Base-by-base conservation (phyloP, 306 rosid species). In the Dryas drummondii region DNA sequence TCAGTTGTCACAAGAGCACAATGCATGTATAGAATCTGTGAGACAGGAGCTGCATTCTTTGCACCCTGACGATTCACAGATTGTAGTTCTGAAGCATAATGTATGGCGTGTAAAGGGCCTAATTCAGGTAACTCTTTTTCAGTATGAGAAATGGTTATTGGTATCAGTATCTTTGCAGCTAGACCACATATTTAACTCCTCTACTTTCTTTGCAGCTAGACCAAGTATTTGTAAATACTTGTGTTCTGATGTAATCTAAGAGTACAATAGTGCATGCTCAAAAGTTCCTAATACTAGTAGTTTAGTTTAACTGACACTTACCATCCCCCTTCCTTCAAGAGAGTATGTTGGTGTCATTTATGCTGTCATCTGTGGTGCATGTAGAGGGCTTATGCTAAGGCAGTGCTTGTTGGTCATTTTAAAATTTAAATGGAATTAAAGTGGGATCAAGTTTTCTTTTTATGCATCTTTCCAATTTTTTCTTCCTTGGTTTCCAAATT, bases 41-140 rank as follows among this genome's bases (percentile, higher is more conserved):
- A 85, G 98, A 78, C 93, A 87, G 81, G 97, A 93, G 88, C 83
- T 91, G 87, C 98, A 84, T 26, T 82, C 97, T 65, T n/a, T 83
- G 84, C 97, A 91, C 78, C 98, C 97, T 4, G 96, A 91, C 48
- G 98, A 93, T 83, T 71, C 97, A 14, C 86, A 86, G 55, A 76
- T 93, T 42, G 98, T 91, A 57, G 97, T 91, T 70, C 81, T 93
- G 83, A 93, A 88, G 89, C 98, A 93, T 82, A 93, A 89, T 9
- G 98, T 91, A 46, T 91, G 98, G 98, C 89, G 97, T 50, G 98
- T 93, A 54, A 93, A 87, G 84, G 97, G 98, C 70, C 76, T 89
- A 56, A 91, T 91, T 78, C 98, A 93, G 92, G 97, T 91, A 77
- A 66, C 81, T 56, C 44, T 50, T 63, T 32, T 54, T 12, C 61